phyloP scores from a whole-genome alignment of 2,329 filamentous ascomycete species.

The Monilinia fructigena region DNA sequence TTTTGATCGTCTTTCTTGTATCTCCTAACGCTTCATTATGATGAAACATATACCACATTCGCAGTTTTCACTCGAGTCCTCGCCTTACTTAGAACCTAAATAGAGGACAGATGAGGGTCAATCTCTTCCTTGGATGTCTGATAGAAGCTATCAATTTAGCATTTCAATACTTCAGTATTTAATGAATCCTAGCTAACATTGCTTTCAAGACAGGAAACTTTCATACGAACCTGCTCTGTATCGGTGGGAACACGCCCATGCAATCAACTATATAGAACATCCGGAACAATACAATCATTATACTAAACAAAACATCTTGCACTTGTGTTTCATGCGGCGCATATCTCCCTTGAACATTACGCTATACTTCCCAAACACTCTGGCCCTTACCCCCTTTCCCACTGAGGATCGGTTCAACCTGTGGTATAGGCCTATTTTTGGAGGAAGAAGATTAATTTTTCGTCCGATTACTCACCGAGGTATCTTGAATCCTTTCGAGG shows the following conservation, averaged over 20 bases:
- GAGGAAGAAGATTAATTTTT: slow-evolving; percentile 68
- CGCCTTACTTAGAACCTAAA: slow-evolving; percentile 58
- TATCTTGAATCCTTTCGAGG: slow-evolving; percentile 46
- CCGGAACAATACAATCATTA: slow-evolving; percentile 4
- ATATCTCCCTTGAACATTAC: neutral
- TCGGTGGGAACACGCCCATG: neutral
- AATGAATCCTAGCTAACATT: slow-evolving; percentile 17
- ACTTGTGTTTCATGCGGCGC: neutral
- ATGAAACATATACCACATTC: slow-evolving; percentile 78
- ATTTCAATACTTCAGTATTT: slow-evolving; percentile 1
- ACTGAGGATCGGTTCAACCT: slow-evolving; percentile 46
- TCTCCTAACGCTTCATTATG: slow-evolving; percentile 47
- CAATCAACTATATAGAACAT: slow-evolving; percentile 8
- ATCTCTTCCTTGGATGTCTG: slow-evolving; percentile 78
- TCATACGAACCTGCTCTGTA: too few relatives aligned
- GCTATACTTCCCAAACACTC: slow-evolving; percentile 71
- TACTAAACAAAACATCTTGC: neutral
- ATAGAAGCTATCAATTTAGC: slow-evolving; percentile 38
- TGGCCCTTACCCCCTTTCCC: slow-evolving; percentile 65
- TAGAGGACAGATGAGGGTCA: slow-evolving; percentile 65
- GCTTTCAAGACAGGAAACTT: slow-evolving; percentile 7
- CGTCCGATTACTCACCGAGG: slow-evolving; percentile 68
- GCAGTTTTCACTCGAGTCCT: slow-evolving; percentile 84
- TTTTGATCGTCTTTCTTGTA: slow-evolving; percentile 22
- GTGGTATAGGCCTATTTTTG: slow-evolving; percentile 84